phyloP scores from a whole-genome alignment of 805 yeast genomes.

The Torulaspora franciscae region DNA sequence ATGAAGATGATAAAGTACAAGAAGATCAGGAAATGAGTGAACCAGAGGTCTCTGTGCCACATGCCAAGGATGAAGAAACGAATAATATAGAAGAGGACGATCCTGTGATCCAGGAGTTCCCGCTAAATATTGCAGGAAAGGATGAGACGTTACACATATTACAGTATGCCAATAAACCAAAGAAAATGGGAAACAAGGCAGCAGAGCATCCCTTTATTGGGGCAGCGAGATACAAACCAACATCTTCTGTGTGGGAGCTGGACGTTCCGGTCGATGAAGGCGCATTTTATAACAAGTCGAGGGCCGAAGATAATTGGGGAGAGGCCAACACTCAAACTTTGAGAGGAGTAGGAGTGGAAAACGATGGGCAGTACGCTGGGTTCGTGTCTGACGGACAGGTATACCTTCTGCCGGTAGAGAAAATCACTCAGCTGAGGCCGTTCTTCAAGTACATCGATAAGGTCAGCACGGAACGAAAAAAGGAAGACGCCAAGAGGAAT shows the following conservation, averaged over 20 bases:
- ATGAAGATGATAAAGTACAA: constrained; percentile 34
- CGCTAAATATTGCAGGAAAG: constrained; percentile 44
- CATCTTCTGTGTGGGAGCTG: constrained; percentile 62
- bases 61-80: constrained; percentile 13
- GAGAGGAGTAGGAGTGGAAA: constrained; percentile 60
- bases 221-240: constrained; percentile 53
- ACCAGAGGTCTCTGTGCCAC: neutral
- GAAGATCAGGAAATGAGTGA: neutral
- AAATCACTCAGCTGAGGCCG: constrained; percentile 76
- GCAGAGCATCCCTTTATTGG: constrained; percentile 38
- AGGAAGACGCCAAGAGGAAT: constrained; percentile 41
- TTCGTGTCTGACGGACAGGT: constrained; percentile 46
- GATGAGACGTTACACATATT: constrained; percentile 40
- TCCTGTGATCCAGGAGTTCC: constrained; percentile 57
- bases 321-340: constrained; percentile 55
- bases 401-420: constrained; percentile 59
- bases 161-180: constrained; percentile 49
- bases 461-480: constrained; percentile 42
- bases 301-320: constrained; percentile 58
- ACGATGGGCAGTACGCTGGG: constrained; percentile 50
- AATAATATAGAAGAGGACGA: constrained; percentile 42
- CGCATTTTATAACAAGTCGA: constrained; percentile 60
- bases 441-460: constrained; percentile 74
- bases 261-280: constrained; percentile 69
- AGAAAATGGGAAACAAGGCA: constrained; percentile 23